phyloP scores from a whole-genome alignment of 352 stramenopile species.

The Achlya hypogyna region DNA sequence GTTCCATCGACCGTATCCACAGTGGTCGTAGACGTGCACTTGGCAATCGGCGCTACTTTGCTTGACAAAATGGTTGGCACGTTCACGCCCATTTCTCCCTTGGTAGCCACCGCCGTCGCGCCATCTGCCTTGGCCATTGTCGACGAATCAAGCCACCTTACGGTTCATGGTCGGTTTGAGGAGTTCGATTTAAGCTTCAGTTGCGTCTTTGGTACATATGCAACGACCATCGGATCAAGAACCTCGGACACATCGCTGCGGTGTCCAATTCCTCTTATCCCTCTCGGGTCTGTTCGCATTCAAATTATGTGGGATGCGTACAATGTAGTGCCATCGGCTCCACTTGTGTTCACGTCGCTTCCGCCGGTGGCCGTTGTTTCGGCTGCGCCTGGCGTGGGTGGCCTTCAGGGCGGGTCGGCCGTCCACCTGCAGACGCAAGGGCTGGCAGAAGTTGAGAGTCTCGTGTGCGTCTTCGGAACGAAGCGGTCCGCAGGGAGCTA shows the following conservation, averaged over 20 bases:
- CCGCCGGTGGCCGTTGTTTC: not conserved
- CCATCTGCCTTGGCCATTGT: too few relatives aligned
- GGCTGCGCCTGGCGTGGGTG: not conserved
- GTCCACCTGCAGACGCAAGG: not conserved
- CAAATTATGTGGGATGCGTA: not conserved
- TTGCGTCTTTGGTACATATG: too few relatives aligned
- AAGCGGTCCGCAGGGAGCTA: not conserved
- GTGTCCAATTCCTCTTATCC: not conserved
- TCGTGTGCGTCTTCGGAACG: slow-evolving; percentile 16
- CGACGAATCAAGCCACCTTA: too few relatives aligned
- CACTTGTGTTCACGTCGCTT: not conserved
- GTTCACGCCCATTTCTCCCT: too few relatives aligned
- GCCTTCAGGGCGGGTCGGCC: not conserved
- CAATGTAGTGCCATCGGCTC: not conserved
- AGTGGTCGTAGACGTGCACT: not conserved
- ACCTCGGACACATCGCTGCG: not conserved
- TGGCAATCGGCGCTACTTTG: too few relatives aligned
- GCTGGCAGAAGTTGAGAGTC: not conserved
- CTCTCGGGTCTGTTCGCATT: too few relatives aligned
- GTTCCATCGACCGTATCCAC: not conserved
- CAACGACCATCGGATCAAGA: too few relatives aligned
- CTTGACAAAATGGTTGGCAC: too few relatives aligned
- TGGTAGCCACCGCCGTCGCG: too few relatives aligned
- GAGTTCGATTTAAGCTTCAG: too few relatives aligned
- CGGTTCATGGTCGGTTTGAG: too few relatives aligned